Evolutionary conservation across 345 rosid species (phyloP).

Genomic region (Lepidium sativum): DNA sequence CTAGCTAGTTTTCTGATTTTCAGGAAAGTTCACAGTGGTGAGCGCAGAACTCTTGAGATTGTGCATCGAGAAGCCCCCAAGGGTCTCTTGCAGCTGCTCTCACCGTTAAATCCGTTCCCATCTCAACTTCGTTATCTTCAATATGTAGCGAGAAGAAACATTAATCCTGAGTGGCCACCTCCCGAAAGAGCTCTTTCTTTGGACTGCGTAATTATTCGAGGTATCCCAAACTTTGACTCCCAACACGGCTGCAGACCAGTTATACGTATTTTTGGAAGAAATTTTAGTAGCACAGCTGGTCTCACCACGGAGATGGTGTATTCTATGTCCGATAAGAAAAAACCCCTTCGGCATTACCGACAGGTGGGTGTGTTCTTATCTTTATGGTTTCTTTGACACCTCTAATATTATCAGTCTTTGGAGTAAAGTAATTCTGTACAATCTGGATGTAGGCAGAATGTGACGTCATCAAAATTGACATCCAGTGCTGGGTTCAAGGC

Average conservation of each 20-base stretch:
- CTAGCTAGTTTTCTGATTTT: conserved; percentile 79
- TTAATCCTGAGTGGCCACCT: conserved; percentile 96
- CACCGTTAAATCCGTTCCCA: conserved; percentile 90
- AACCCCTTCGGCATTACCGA: conserved; percentile 62
- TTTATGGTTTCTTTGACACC: not conserved
- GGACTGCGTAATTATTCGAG: conserved; percentile 84
- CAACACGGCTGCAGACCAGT: conserved; percentile 92
- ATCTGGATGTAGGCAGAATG: conserved; percentile 67
- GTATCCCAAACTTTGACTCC: conserved; percentile 79
- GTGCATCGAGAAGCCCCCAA: conserved; percentile 97
- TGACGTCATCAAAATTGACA: conserved; percentile 92
- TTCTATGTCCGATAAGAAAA: conserved; percentile 68
- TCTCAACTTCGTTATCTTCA: conserved; percentile 98
- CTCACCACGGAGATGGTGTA: conserved; percentile 89
- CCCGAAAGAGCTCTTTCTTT: conserved; percentile 89
- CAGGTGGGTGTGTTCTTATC: conserved; percentile 44
- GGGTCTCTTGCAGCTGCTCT: conserved; percentile 80
- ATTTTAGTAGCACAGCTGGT: conserved; percentile 46
- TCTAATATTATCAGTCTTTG: not conserved
- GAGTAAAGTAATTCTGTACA: conserved; percentile 1
- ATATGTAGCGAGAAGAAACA: conserved; percentile 80
- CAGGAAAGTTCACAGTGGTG: conserved; percentile 68
- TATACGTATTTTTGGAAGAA: conserved; percentile 88
- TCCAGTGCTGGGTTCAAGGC: conserved; percentile 95
- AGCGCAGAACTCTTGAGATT: conserved; percentile 76